Evolutionary conservation across 495 filamentous ascomycete genomes (phyloP).

Genomic region (Trichocladium uniseriatum): DNA sequence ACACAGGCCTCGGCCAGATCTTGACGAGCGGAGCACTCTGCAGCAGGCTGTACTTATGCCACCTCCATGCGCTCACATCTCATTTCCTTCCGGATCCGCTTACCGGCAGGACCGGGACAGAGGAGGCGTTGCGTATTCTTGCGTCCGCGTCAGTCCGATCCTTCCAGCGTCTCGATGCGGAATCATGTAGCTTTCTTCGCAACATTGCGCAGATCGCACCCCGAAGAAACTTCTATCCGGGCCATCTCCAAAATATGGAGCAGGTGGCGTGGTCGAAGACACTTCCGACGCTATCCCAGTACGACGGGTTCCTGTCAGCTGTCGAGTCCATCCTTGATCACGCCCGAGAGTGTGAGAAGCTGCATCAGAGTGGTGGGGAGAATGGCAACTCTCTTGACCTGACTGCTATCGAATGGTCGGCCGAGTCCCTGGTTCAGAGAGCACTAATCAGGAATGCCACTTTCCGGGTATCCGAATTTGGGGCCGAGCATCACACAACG

Average conservation of each 20-base stretch:
- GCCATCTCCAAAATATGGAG: conserved; percentile 20
- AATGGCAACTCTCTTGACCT: not conserved
- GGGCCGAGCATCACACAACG: conserved; percentile 39
- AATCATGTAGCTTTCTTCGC: conserved; percentile 32
- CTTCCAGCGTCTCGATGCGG: conserved; percentile 34
- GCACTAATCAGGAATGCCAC: conserved; percentile 38
- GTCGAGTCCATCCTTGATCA: conserved; percentile 1
- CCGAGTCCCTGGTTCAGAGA: conserved; percentile 26
- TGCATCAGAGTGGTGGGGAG: not conserved
- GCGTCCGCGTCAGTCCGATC: conserved; percentile 41
- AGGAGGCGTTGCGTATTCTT: conserved; percentile 47
- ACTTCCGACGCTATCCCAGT: conserved; percentile 42
- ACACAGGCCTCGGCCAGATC: conserved; percentile 41
- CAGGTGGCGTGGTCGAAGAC: conserved; percentile 14
- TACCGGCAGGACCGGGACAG: conserved; percentile 51
- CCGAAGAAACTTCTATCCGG: conserved; percentile 25
- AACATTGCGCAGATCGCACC: conserved; percentile 47
- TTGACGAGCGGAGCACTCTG: conserved; percentile 43
- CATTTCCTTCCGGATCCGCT: conserved; percentile 49
- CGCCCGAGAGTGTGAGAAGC: conserved; percentile 3
- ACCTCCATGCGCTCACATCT: conserved; percentile 56
- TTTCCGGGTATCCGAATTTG: conserved; percentile 44
- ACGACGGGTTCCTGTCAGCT: conserved; percentile 35
- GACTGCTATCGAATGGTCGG: not conserved
- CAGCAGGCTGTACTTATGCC: conserved; percentile 45